Evolutionary conservation across 2,329 filamentous ascomycete species (phyloP).

Genomic region (Fusarium globosum): DNA sequence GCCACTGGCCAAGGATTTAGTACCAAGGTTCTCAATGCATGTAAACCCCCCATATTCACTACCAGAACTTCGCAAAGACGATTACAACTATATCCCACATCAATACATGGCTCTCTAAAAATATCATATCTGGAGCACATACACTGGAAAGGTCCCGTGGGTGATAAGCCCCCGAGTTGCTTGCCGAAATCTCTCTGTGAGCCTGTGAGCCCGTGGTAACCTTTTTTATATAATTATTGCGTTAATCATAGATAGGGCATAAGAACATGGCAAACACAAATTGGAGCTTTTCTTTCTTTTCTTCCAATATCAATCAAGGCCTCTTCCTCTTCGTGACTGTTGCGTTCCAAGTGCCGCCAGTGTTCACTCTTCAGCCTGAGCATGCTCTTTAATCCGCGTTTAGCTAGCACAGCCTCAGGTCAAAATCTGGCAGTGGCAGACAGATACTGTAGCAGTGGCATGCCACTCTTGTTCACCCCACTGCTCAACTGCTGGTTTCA

Average conservation of each 20-base stretch:
- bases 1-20: not conserved
- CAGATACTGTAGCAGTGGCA: not conserved
- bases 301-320: not conserved
- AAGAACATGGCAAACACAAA: no score
- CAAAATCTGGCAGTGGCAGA: not conserved
- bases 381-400: not conserved
- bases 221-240: no score
- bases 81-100: not conserved
- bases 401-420: not conserved
- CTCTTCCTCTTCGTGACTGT: not conserved
- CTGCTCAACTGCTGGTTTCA: not conserved
- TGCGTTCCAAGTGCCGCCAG: not conserved
- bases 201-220: no score
- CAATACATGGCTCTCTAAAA: not conserved
- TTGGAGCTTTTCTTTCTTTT: no score
- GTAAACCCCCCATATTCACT: not conserved
- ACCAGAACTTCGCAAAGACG: not conserved
- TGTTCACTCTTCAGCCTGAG: not conserved
- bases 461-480: not conserved
- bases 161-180: not conserved
- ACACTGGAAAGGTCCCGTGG: not conserved
- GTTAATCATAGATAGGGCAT: no score
- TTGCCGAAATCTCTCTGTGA: fast-evolving
- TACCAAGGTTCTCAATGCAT: not conserved
- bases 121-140: not conserved